phyloP scores from a whole-genome alignment of 2,329 filamentous ascomycete genomes.

The Didymellaceae sp. region DNA sequence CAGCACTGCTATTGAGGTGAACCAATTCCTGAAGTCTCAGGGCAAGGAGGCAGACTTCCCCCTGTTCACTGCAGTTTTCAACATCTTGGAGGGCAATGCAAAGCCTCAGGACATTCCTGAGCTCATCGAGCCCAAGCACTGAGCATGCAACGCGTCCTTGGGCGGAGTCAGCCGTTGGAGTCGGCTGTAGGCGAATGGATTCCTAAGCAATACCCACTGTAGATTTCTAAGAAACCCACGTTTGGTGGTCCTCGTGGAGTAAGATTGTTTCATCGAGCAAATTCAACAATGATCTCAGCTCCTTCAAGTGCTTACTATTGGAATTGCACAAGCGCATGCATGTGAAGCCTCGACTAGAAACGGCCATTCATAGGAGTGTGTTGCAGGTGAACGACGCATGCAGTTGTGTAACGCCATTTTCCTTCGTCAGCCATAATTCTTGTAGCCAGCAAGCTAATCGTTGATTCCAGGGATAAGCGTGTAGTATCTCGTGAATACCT shows the following conservation, averaged over 20 bases:
- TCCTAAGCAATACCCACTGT: slow-evolving; percentile 21
- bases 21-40: slow-evolving; percentile 81
- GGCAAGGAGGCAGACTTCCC: slow-evolving; percentile 85
- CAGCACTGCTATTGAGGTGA: slow-evolving; percentile 87
- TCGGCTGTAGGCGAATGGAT: not conserved
- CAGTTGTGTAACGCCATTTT: too few species aligned
- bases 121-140: slow-evolving; percentile 56
- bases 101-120: slow-evolving; percentile 81
- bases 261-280: not conserved
- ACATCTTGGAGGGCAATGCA: slow-evolving; percentile 77
- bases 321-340: not conserved
- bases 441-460: too few species aligned
- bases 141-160: not conserved
- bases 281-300: not conserved
- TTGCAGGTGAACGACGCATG: too few species aligned
- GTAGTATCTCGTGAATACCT: too few species aligned
- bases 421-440: too few species aligned
- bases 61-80: slow-evolving; percentile 86
- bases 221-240: slow-evolving; percentile 10
- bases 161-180: slow-evolving; percentile 1
- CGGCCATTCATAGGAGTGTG: too few species aligned
- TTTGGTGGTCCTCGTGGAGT: slow-evolving; percentile 2
- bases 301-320: too few species aligned
- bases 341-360: too few species aligned
- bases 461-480: too few species aligned